Evolutionary conservation across 805 yeast genomes (phyloP).

Genomic region (Lipomyces japonicus): DNA sequence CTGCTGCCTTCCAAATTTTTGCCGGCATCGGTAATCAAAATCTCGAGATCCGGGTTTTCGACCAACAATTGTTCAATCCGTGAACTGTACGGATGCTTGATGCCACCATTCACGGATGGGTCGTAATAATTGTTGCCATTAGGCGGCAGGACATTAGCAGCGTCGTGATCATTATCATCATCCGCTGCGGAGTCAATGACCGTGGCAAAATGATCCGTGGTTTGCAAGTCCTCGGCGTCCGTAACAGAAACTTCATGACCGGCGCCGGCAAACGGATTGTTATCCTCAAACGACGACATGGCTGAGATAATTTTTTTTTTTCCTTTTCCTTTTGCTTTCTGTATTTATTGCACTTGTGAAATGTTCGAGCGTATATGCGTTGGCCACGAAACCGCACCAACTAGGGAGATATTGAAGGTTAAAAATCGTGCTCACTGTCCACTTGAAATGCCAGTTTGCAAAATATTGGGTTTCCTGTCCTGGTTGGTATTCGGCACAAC

Average conservation of each 20-base stretch:
- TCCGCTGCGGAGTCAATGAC: conserved; percentile 10
- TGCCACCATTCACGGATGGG: neutral
- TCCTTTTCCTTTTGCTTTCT: no score
- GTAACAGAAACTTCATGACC: conserved; percentile 17
- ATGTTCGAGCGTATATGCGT: no score
- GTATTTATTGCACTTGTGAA: no score
- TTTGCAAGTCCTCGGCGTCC: conserved; percentile 15
- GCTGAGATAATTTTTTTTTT: no score
- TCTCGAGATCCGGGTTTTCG: conserved; percentile 35
- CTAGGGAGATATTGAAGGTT: no score
- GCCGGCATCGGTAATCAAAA: conserved; percentile 72
- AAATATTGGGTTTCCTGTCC: no score
- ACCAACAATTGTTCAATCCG: conserved; percentile 37
- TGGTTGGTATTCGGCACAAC: no score
- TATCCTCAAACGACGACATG: no score
- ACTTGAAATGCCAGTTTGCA: no score
- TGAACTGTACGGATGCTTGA: conserved; percentile 28
- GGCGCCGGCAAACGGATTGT: conserved; percentile 45
- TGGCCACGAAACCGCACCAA: no score
- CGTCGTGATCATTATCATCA: conserved; percentile 7
- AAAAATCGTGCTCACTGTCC: no score
- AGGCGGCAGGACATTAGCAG: no score
- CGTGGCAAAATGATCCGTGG: conserved; percentile 26
- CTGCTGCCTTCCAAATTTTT: conserved; percentile 77
- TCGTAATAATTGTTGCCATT: neutral